Conservation (phyloP, 2,329 filamentous ascomycete genomes). For the Cercospora sp. region DNA sequence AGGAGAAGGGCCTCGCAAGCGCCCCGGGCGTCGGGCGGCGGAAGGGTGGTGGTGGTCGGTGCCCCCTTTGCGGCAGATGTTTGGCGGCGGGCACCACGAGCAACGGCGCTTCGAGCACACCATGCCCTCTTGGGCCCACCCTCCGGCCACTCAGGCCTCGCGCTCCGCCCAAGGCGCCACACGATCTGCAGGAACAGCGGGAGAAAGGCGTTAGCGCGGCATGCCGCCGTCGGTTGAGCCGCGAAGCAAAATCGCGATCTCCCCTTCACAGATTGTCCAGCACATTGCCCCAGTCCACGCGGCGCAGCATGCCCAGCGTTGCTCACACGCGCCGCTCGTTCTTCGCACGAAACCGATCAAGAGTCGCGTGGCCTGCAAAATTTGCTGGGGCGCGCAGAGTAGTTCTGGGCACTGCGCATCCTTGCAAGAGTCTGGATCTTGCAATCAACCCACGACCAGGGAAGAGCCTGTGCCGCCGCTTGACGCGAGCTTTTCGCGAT, state of each 20-base stretch:
- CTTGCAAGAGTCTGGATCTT: constrained; percentile 13
- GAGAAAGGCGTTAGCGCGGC: constrained; percentile 14
- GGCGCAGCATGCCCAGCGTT: not conserved
- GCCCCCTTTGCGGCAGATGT: constrained; percentile 21
- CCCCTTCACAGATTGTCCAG: not conserved
- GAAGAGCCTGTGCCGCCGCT: not conserved
- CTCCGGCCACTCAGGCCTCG: constrained; percentile 16
- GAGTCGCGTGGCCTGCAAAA: not conserved
- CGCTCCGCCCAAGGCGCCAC: constrained; percentile 1
- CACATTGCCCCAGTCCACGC: not conserved
- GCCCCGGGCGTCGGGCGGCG: not conserved
- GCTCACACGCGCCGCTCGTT: not conserved
- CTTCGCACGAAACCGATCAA: not conserved
- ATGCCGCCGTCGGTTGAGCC: constrained; percentile 9
- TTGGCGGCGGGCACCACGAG: not conserved
- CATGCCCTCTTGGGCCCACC: constrained; percentile 9
- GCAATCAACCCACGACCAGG: constrained; percentile 2
- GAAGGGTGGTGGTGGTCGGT: constrained; percentile 9
- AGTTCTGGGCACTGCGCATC: constrained; percentile 4
- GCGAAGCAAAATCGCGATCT: constrained; percentile 17
- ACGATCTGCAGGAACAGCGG: constrained; percentile 23
- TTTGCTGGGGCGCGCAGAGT: not conserved
- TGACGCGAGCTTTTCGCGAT: constrained; percentile 8
- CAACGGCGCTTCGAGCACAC: constrained; percentile 12
- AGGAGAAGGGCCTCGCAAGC: not conserved